phyloP scores from a whole-genome alignment of 2,329 filamentous ascomycete species.

The Penicillium psychrosexuale region DNA sequence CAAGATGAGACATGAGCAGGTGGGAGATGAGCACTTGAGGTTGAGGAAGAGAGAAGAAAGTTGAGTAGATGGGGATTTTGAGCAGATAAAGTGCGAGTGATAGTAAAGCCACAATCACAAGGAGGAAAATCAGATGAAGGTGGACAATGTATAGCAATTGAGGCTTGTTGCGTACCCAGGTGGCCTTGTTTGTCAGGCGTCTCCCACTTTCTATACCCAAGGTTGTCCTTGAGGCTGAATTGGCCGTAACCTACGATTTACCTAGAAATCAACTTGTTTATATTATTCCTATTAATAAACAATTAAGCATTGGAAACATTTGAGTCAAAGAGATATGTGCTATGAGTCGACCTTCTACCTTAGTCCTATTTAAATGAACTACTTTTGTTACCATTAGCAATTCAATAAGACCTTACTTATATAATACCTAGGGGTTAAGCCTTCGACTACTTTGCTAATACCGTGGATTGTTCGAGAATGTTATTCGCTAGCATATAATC shows the following conservation, averaged over 20 bases:
- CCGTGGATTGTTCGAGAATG: neutral
- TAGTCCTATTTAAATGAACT: neutral
- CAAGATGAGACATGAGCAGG: neutral
- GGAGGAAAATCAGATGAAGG: neutral
- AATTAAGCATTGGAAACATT: neutral
- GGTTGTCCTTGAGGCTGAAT: neutral
- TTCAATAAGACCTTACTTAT: neutral
- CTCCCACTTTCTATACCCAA: neutral
- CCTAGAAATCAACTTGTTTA: neutral
- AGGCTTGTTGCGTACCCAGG: too few species aligned
- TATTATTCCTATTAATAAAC: neutral
- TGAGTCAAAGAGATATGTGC: neutral
- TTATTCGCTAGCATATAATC: neutral
- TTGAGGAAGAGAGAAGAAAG: neutral
- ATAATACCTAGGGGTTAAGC: neutral
- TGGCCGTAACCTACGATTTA: neutral
- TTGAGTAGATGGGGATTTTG: neutral
- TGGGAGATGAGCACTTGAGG: neutral
- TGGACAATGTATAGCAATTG: too few species aligned
- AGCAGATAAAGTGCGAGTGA: neutral
- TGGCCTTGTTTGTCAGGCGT: neutral
- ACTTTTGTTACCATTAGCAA: neutral
- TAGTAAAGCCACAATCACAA: too few species aligned
- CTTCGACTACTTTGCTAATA: neutral
- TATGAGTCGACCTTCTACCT: neutral